Base-by-base conservation (phyloP, 306 rosid species). In the Medicago ruthenica region DNA sequence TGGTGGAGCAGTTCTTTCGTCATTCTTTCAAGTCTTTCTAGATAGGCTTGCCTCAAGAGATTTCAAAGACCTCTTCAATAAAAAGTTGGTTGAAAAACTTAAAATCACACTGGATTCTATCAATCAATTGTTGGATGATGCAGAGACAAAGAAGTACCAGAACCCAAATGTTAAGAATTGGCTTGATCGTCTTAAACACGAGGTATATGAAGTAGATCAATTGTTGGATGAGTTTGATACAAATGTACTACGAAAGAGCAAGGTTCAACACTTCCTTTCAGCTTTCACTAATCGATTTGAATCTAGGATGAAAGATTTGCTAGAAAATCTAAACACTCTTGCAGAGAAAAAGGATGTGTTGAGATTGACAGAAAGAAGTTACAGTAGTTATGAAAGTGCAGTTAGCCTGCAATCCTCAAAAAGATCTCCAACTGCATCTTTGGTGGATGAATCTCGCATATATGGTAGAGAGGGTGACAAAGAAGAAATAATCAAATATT, bases 121-220 rank as follows among this genome's bases (percentile, higher is more conserved):
- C 18, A 73, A 60, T 41, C 20, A 12, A 12, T 64, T 87, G 11
- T 50, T 87, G 7, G 77, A 79, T 1, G 86, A 87, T 59, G 86
- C 86, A 4, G 88, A 86, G 73, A 62, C 40, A 22, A 81, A 47
- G 31, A 86, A 86, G 24, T 48, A 79, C 7, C 9, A 11, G 6
- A 59, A 3, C 37, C 42, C 51, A 0, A 22, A 13, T 1, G 88
- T 86, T 11, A 84, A 74, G 83, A 70, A 5, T 0, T 84, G 86
- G 88, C 73, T 80, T 20, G 67, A 60, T 53, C 34, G 61, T 76
- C 74, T 83, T 8, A 83, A 83, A 74, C 58, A 78, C 24, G 66
- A 12, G 3, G 13, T 72, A 0, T 81, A 44, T 9, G 27, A 50
- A 0, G 79, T 79, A 0, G 84, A 82, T 4, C 70, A 72, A 9